These are phyloP conservation scores for Chlorella sp. DNA, from an alignment of 139 green algal species.

Conservation along the genomic window DNA sequence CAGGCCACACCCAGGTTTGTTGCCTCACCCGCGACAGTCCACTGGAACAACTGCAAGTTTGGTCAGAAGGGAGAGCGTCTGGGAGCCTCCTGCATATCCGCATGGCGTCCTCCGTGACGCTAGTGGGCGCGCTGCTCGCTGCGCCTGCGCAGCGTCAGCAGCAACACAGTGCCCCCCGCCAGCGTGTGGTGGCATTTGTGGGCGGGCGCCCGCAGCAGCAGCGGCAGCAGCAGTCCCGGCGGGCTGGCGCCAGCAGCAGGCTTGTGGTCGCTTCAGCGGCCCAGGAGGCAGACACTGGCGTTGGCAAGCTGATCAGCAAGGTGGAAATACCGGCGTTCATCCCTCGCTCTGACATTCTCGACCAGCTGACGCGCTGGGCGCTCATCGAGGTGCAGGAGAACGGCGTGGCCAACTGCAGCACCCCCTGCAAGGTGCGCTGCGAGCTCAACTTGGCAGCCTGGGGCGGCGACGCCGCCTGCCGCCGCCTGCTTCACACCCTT, in stretches of 20 bases:
- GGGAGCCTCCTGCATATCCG: not conserved
- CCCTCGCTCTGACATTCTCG: slow-evolving; percentile 79
- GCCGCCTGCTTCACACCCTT: not conserved
- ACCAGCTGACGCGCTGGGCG: slow-evolving; percentile 83
- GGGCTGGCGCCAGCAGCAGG: not conserved
- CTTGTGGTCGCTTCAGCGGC: not conserved
- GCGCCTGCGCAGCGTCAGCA: not conserved
- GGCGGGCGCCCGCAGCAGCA: not conserved
- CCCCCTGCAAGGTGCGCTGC: slow-evolving; percentile 39
- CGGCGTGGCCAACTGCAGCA: slow-evolving; percentile 75
- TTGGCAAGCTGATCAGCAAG: slow-evolving; percentile 74
- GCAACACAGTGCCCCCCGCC: not conserved
- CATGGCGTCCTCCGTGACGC: not conserved
- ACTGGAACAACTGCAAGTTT: too few relatives aligned
- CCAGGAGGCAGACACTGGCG: not conserved
- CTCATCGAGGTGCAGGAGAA: slow-evolving; percentile 73
- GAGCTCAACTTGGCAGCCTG: too few relatives aligned
- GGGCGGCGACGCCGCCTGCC: not conserved
- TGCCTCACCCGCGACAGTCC: too few relatives aligned
- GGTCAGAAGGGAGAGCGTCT: too few relatives aligned
- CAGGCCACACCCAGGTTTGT: too few relatives aligned
- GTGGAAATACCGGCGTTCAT: slow-evolving; percentile 90
- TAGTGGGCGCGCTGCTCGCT: not conserved
- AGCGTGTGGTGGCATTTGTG: not conserved
- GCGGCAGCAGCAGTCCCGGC: not conserved